phyloP scores from a whole-genome alignment of 768 basidiomycete species.

The Tephrocybe sp. region DNA sequence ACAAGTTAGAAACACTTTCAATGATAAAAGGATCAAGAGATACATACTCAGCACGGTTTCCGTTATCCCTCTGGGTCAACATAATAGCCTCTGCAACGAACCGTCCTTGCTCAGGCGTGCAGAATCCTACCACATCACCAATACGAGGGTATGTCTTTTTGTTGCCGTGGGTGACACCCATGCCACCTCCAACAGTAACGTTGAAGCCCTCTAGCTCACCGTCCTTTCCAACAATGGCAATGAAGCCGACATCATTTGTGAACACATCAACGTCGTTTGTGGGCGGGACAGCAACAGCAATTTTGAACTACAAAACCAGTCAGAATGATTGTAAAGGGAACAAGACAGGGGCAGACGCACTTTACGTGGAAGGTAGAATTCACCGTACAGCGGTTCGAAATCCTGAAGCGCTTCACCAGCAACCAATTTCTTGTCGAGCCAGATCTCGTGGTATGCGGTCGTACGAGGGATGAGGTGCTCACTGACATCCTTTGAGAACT shows the following conservation, averaged over 20 bases:
- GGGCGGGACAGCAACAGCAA: constrained; percentile 94
- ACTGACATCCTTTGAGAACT: constrained; percentile 82
- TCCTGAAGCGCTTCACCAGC: constrained; percentile 93
- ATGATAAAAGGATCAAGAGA: neutral
- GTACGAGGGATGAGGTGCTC: constrained; percentile 86
- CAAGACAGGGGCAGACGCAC: no score
- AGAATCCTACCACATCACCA: constrained; percentile 89
- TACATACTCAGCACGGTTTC: constrained; percentile 89
- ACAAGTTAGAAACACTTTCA: neutral
- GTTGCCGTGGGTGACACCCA: constrained; percentile 99
- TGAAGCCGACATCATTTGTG: constrained; percentile 95
- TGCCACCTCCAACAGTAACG: constrained; percentile 91
- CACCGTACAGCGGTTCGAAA: constrained; percentile 95
- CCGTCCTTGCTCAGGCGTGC: constrained; percentile 80
- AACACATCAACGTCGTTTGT: constrained; percentile 96
- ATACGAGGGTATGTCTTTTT: constrained; percentile 97
- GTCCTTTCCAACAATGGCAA: constrained; percentile 78
- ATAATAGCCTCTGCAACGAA: constrained; percentile 90
- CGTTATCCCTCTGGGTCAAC: constrained; percentile 92
- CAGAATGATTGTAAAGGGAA: constrained; percentile 1
- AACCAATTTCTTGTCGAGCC: constrained; percentile 96
- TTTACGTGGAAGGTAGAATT: constrained; percentile 95
- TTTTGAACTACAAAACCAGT: constrained; percentile 72
- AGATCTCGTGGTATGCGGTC: constrained; percentile 96
- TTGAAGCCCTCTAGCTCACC: constrained; percentile 91